Evolutionary conservation across 257 asterid species (phyloP).

Genomic region (Pogostemon cablin): DNA sequence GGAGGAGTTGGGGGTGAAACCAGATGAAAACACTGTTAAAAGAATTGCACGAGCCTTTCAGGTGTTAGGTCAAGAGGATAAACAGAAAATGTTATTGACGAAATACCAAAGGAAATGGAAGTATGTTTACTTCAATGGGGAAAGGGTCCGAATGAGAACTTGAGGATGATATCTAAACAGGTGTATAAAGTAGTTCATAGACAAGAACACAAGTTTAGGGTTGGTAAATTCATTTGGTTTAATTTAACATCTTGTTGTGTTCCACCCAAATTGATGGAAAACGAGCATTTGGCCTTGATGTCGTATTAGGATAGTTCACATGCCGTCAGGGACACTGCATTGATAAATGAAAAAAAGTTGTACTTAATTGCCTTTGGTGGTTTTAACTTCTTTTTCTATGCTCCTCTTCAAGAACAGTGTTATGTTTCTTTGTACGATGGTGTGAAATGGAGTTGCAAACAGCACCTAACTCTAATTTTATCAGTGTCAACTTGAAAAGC

Average conservation of each 20-base stretch:
- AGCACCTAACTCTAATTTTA: background rate
- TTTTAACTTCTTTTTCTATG: background rate
- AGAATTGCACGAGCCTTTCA: conserved; percentile 74
- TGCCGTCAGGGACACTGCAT: no score
- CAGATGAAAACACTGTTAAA: conserved; percentile 77
- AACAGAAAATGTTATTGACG: conserved; percentile 44
- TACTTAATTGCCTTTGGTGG: background rate
- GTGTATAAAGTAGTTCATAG: background rate
- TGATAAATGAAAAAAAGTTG: background rate
- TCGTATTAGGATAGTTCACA: background rate
- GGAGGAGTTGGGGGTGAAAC: conserved; percentile 93
- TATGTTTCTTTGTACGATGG: background rate
- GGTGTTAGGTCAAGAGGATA: conserved; percentile 58
- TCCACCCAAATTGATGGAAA: background rate
- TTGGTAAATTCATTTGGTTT: background rate
- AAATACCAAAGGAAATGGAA: conserved; percentile 73
- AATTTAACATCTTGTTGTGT: background rate
- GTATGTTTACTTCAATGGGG: conserved; percentile 84
- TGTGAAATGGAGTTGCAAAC: background rate
- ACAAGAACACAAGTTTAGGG: background rate
- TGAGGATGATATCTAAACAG: conserved; percentile 23
- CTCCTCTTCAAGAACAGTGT: background rate
- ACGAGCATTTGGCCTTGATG: background rate
- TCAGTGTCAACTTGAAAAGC: background rate
- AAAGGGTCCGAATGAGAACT: conserved; percentile 66